Evolutionary conservation across 805 yeast genomes (phyloP), one percentile per base, ranked within the genome.

Genomic region (Pichia membranifaciens): DNA sequence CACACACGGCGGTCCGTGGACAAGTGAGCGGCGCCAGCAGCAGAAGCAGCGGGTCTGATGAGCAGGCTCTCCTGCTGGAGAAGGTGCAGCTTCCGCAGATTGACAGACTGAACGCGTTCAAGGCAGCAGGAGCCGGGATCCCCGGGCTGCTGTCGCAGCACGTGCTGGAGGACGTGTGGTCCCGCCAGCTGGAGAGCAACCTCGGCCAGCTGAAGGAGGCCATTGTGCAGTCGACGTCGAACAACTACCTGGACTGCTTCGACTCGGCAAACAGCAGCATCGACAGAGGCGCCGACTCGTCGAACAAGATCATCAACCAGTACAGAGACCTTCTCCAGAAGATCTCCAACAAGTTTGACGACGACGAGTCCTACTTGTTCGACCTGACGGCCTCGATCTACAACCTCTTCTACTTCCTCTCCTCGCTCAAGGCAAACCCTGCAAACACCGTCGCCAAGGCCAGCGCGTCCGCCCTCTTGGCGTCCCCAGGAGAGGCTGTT

Each of bases 101-200:
- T 28, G 57, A 53, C 8, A 44, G 55, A 22, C 18, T 67, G 22
- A 64, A 61, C 37, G 25, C 49, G 32, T 54, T 56, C 37, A 44
- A 50, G 49, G 56, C 59, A 1, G 28, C 33, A 25, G 22, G 59
- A 3, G 29, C 57, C 1, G 79, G 79, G 12, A 66, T 80, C 20
- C 64, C 67, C 1, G 85, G 85, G 2, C 60, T 81, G 4, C 68
- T 75, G 47, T 70, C 79, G 3, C 43, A 68, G 1, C 52, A 67
- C 38, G 79, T 81, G 9, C 57, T 79, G n/a, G 58, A 72, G 13
- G 75, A 70, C 49, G 72, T 76, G 3, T 80, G 82, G 78, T 71
- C 65, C 51, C 65, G 70, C 20, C 71, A 79, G 55, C 67, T 73
- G 3, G 61, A 64, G 3, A 31, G 51, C 8, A 70, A 72, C 44